Percentiles rank a stretch among this genome's conserved stretches.
These are phyloP conservation scores for Magnolia changhungtana DNA, from an alignment of 164 flowering plant species.

Conservation along the genomic window DNA sequence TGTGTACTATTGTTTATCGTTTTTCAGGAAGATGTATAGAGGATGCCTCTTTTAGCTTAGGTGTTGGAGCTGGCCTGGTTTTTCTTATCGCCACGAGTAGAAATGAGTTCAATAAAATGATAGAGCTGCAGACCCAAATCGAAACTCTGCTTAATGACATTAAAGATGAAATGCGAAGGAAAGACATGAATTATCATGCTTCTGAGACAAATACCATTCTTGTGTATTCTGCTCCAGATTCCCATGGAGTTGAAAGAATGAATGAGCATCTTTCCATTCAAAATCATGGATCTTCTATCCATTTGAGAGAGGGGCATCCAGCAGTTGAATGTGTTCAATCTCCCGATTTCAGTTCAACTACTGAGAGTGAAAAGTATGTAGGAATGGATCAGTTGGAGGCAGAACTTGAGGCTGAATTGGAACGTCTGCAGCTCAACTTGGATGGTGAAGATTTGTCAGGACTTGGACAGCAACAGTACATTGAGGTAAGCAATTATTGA, in stretches of 20 bases:
- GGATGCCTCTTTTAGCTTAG: conserved; percentile 42
- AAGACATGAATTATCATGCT: conserved; percentile 16
- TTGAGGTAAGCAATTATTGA: conserved; percentile 28
- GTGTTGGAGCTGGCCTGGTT: conserved; percentile 49
- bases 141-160: conserved; percentile 40
- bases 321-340: conserved; percentile 4
- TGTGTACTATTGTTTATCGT: neutral
- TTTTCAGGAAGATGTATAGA: conserved; percentile 29
- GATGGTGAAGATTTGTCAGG: conserved; percentile 24
- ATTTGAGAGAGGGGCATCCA: conserved; percentile 1
- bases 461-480: conserved; percentile 17
- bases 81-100: conserved; percentile 45
- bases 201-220: conserved; percentile 8
- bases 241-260: conserved; percentile 16
- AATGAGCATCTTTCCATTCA: conserved; percentile 14
- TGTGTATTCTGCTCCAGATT: conserved; percentile 20
- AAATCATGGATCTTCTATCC: conserved; percentile 8
- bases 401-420: conserved; percentile 64
- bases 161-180: conserved; percentile 31
- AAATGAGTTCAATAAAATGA: conserved; percentile 51
- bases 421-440: conserved; percentile 46
- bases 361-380: conserved; percentile 12
- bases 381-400: conserved; percentile 50
- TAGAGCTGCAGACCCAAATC: conserved; percentile 43
- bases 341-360: conserved; percentile 1